Evolutionary conservation across 2,329 filamentous ascomycete genomes (phyloP).

Genomic region (Emergomyces pasteurianus): DNA sequence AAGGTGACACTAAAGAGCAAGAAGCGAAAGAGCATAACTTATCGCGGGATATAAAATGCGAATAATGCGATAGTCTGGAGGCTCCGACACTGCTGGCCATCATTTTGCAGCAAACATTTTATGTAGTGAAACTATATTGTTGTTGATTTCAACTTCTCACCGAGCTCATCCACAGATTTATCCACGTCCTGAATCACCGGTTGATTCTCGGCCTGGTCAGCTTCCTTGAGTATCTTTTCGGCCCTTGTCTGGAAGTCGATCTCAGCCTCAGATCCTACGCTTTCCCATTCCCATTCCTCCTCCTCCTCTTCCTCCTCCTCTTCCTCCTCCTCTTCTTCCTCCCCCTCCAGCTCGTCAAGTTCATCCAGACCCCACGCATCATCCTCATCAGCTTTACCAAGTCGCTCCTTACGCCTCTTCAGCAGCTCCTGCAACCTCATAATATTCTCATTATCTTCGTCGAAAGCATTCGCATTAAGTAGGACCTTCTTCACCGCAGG

Average conservation of each 20-base stretch:
- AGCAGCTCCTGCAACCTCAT: constrained; percentile 57
- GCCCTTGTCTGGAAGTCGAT: constrained; percentile 54
- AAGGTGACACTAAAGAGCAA: background rate
- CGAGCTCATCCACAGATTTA: constrained; percentile 70
- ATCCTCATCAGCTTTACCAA: constrained; percentile 46
- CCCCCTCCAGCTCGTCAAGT: constrained; percentile 68
- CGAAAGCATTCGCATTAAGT: constrained; percentile 91
- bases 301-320: constrained; percentile 56
- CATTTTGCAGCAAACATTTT: background rate
- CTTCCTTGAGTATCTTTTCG: constrained; percentile 57
- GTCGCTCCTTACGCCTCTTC: constrained; percentile 64
- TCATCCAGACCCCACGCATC: constrained; percentile 74
- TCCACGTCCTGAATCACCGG: constrained; percentile 61
- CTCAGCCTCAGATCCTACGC: constrained; percentile 42
- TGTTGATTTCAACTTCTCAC: constrained; percentile 66
- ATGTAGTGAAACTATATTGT: constrained; percentile 4
- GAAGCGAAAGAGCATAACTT: background rate
- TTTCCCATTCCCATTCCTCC: constrained; percentile 56
- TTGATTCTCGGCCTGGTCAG: constrained; percentile 43
- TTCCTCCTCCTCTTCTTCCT: constrained; percentile 56
- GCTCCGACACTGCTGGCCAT: background rate
- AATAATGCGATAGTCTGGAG: background rate
- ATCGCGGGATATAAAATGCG: background rate
- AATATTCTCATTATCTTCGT: constrained; percentile 68
- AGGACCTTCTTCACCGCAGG: constrained; percentile 75